Conservation (phyloP, 192 early-diverging fungal species). For the Gigaspora rosea region DNA sequence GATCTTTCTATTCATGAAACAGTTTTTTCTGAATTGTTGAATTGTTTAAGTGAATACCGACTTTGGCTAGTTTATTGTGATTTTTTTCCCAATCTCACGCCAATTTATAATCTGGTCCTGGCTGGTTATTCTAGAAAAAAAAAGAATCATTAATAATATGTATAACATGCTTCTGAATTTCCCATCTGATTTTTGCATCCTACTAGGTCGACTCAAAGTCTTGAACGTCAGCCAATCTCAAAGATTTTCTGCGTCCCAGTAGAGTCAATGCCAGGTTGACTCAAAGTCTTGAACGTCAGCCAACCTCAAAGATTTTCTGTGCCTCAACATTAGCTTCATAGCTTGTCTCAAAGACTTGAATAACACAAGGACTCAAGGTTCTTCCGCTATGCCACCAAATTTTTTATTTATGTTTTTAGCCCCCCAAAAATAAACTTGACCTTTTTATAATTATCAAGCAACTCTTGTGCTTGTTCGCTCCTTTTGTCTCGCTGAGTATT, state of each 20-base stretch:
- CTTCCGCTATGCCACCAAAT: slow-evolving; percentile 6
- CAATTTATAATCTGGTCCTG: too few species aligned
- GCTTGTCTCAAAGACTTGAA: slow-evolving; percentile 23
- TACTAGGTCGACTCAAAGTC: slow-evolving; percentile 7
- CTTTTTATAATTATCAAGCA: background rate
- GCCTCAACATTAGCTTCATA: slow-evolving; percentile 20
- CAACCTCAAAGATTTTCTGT: slow-evolving; percentile 3
- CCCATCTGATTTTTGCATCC: background rate
- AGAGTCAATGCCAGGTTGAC: background rate
- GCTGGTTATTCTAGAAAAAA: too few species aligned
- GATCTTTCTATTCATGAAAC: too few species aligned
- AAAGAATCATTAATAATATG: too few species aligned
- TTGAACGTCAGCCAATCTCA: slow-evolving; percentile 27
- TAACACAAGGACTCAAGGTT: background rate
- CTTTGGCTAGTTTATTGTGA: too few species aligned
- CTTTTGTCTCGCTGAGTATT: background rate
- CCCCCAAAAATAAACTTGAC: background rate
- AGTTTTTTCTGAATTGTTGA: too few species aligned
- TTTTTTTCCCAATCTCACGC: too few species aligned
- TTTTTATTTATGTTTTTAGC: background rate
- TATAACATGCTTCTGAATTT: background rate
- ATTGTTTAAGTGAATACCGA: too few species aligned
- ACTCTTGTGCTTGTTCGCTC: background rate
- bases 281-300: background rate
- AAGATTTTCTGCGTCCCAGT: slow-evolving; percentile 20